Conservation (phyloP, 164 flowering plant species). For the Paratinospora sagittata region DNA sequence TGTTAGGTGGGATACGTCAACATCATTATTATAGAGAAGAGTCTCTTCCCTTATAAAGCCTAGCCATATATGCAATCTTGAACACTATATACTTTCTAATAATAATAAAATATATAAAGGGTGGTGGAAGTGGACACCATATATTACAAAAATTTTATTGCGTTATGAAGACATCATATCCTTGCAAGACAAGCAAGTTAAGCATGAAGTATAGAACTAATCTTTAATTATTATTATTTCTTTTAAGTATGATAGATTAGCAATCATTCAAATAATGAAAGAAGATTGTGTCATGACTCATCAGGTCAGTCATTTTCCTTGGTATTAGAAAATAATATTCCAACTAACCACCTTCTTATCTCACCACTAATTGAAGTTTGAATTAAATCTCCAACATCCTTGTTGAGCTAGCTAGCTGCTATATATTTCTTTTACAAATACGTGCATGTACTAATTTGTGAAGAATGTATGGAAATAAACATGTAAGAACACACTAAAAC, state of each 20-base stretch:
- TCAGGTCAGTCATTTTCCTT: slow-evolving; percentile 8
- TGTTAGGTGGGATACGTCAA: no score
- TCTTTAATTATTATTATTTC: background rate
- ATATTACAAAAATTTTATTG: background rate
- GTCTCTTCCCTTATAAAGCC: no score
- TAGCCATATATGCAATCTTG: no score
- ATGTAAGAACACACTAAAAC: no score
- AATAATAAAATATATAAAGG: background rate
- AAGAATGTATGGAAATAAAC: no score
- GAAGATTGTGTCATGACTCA: slow-evolving; percentile 10
- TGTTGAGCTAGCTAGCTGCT: no score
- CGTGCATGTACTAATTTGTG: background rate
- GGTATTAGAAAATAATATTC: background rate
- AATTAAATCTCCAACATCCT: slow-evolving; percentile 5
- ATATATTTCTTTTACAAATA: background rate
- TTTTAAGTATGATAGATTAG: background rate
- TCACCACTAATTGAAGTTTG: background rate
- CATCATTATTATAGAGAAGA: no score
- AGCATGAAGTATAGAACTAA: slow-evolving; percentile 1
- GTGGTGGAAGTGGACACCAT: background rate
- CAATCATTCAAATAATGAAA: slow-evolving; percentile 10
- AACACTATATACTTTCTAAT: no score
- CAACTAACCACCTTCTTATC: slow-evolving; percentile 4
- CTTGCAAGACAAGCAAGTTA: slow-evolving; percentile 13
- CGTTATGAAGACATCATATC: slow-evolving; percentile 5